These are phyloP conservation scores for Leavenworthia alabamica DNA, from an alignment of 345 rosid species.

Conservation along the genomic window DNA sequence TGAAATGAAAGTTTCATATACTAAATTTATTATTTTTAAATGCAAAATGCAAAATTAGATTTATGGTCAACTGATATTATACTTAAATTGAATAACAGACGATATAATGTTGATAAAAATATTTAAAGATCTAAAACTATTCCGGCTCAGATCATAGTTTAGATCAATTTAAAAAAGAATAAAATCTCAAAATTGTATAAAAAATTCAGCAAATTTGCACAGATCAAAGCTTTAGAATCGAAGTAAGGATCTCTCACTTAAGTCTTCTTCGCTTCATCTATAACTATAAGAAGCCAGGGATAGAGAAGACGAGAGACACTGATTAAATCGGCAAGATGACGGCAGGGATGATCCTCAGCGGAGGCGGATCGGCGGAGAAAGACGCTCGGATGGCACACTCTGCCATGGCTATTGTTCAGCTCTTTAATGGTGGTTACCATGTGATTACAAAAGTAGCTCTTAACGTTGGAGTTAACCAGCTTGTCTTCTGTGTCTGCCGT, in stretches of 20 bases:
- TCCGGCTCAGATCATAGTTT: no score
- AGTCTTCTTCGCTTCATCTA: not conserved
- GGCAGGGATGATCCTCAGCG: conserved; percentile 28
- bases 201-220: not conserved
- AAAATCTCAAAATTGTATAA: not conserved
- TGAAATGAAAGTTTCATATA: no score
- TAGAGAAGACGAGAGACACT: no score
- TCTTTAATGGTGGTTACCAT: conserved; percentile 84
- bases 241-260: conserved; percentile 12
- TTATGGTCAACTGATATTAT: no score
- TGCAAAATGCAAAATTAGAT: no score
- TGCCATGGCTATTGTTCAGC: conserved; percentile 86
- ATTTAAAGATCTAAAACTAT: no score
- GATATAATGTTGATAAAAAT: no score
- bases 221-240: no score
- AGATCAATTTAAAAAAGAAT: no score
- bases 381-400: conserved; percentile 62
- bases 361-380: conserved; percentile 37
- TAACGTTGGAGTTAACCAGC: conserved; percentile 88
- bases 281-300: not conserved
- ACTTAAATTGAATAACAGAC: no score
- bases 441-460: conserved; percentile 95
- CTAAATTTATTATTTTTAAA: no score
- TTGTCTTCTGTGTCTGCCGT: conserved; percentile 90
- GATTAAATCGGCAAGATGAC: conserved; percentile 28